Percentiles rank a stretch among this genome's conserved stretches.
phyloP scores from a whole-genome alignment of 1,284 basidiomycete genomes.

The Microbotryum lychnidis-dioicae region DNA sequence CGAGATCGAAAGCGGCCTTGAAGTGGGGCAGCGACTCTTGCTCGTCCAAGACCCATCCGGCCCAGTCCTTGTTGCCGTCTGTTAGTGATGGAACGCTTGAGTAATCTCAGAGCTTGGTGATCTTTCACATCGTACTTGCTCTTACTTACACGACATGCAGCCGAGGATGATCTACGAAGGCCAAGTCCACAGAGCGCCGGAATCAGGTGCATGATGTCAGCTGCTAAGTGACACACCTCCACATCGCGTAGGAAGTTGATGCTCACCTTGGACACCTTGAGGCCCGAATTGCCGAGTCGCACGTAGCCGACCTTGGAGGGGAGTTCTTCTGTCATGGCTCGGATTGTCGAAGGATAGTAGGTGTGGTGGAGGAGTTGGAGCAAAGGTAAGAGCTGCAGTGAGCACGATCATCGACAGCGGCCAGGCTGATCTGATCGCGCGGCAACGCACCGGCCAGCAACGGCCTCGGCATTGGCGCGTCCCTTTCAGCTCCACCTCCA shows the following conservation, averaged over 20 bases:
- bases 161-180: slow-evolving; percentile 43
- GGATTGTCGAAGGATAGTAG: background rate
- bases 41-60: slow-evolving; percentile 51
- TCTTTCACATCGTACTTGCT: too few species aligned
- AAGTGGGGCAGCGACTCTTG: slow-evolving; percentile 54
- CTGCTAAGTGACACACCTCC: too few species aligned
- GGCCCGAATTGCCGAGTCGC: slow-evolving; percentile 47
- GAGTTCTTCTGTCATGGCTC: background rate
- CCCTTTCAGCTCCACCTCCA: too few species aligned
- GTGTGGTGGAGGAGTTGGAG: too few species aligned
- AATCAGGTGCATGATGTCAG: too few species aligned
- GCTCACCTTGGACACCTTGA: slow-evolving; percentile 47
- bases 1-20: slow-evolving; percentile 50
- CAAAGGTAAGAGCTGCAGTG: too few species aligned
- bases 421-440: too few species aligned
- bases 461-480: too few species aligned
- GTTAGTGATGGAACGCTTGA: background rate
- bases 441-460: too few species aligned
- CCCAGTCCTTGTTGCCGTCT: slow-evolving; percentile 2
- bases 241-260: background rate
- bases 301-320: slow-evolving; percentile 36
- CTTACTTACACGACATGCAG: slow-evolving; percentile 39
- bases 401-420: too few species aligned
- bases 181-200: background rate
- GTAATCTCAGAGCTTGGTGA: too few species aligned